Base-by-base conservation (phyloP, 179 eudicot genomes). In the Beta lomatogona region DNA sequence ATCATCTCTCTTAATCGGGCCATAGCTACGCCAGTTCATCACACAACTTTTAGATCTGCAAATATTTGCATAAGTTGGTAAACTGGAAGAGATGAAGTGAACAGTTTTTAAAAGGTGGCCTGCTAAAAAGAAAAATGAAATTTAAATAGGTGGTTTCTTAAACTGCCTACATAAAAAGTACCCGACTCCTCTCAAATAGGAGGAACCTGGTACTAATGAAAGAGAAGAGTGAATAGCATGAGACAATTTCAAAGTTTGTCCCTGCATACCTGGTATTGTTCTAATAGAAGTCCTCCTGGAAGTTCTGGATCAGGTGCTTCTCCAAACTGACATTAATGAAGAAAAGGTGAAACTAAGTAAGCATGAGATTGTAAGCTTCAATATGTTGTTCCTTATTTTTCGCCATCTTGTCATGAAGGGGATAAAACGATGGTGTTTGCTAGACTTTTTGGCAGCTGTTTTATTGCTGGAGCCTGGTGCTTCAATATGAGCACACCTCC, bases 261-360 rank as follows among this genome's bases (percentile, higher is more conserved):
- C 75, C 25, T 76, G 73, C 61, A 79, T 79, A 97, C 99, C 99
- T 97, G 99, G 88, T 97, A 93, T 83, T 97, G 99, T 85, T 94
- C 98, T 83, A 97, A 83, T 60, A 97, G 89, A 54, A 93, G 89
- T 85, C 89, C 91, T 79, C 91, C 98, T 52, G 99, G 98, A 77
- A 97, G 94, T 83, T 97, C 99, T 36, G 97, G 98, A 82, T 97
- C 99, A 58, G 90, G 86, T 87, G 88, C 83, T 84, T 85, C 89
- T 83, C 89, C 97, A 89, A 97, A 97, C 99, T 97, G 90, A 75
- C 84, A 83, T 75, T 53, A 65, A 85, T 72, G 75, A 59, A 72
- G 45, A 83, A 83, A 81, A 79, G 9, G 60, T 19, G 11, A 3
- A 79, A 16, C 50, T 61, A 79, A 50, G 72, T 48, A 79, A 54